Conservation (phyloP, 1,139 yeast species). For the Blastobotrys buckinghamii region DNA sequence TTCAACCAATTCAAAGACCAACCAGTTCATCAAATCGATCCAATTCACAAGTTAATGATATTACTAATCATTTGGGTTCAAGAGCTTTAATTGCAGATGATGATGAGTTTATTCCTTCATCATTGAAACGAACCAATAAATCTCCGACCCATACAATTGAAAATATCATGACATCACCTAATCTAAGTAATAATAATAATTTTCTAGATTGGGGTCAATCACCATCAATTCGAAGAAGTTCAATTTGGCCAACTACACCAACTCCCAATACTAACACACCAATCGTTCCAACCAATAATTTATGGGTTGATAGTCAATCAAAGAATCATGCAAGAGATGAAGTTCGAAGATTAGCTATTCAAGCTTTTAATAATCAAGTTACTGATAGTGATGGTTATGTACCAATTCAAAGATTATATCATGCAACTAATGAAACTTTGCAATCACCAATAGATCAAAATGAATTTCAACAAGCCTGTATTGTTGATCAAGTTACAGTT, state of each 20-base stretch:
- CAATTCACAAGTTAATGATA: conserved; percentile 16
- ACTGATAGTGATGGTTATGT: conserved; percentile 29
- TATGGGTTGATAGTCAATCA: neutral
- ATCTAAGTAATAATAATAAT: neutral
- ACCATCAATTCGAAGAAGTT: neutral
- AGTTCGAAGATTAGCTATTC: conserved; percentile 25
- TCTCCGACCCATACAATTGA: too few relatives aligned
- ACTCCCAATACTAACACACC: neutral
- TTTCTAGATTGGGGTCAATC: neutral
- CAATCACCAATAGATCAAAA: conserved; percentile 20
- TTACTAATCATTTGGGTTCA: conserved; percentile 25
- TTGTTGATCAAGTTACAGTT: conserved; percentile 12
- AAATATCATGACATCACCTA: neutral
- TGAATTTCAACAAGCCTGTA: conserved; percentile 31
- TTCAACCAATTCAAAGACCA: conserved; percentile 10
- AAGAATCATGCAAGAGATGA: conserved; percentile 9
- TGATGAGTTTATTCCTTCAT: conserved; percentile 7
- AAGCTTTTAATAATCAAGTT: conserved; percentile 19
- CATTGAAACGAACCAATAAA: too few relatives aligned
- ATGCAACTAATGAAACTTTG: conserved; percentile 24
- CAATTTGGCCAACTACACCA: neutral
- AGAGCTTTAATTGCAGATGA: conserved; percentile 22
- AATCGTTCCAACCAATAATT: neutral
- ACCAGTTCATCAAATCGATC: conserved; percentile 10
- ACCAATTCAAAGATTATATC: conserved; percentile 32